Evolutionary conservation across 345 rosid genomes (phyloP).

Genomic region (Citropsis articulata): DNA sequence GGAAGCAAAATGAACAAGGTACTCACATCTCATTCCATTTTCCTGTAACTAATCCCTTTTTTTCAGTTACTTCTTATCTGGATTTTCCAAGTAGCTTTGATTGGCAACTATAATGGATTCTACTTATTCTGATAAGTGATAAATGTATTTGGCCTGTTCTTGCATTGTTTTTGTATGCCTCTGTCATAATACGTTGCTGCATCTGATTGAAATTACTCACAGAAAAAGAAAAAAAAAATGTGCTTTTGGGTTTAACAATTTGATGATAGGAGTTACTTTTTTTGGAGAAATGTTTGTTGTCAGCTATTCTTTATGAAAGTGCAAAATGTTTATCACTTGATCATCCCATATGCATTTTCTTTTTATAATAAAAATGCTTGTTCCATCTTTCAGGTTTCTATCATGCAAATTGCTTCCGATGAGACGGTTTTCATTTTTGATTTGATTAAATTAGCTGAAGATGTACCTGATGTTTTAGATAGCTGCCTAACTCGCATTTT

Average conservation of each 20-base stretch:
- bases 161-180: not conserved
- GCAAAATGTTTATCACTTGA: not conserved
- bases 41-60: not conserved
- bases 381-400: conserved; percentile 73
- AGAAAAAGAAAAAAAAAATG: not conserved
- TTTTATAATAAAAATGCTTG: conserved; percentile 1
- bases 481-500: conserved; percentile 70
- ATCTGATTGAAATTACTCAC: not conserved
- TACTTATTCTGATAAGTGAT: not conserved
- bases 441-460: conserved; percentile 73
- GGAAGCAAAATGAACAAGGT: conserved; percentile 82
- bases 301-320: not conserved
- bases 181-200: not conserved
- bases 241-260: not conserved
- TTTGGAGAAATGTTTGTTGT: not conserved
- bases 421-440: conserved; percentile 74
- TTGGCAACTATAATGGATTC: not conserved
- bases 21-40: conserved; percentile 9
- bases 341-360: not conserved
- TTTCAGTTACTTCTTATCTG: not conserved
- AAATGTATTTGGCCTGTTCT: not conserved
- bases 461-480: conserved; percentile 61
- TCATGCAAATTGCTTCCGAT: conserved; percentile 86
- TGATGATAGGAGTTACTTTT: not conserved
- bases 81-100: not conserved